A percentile compares a stretch with the other conserved stretches of the same genome.
These are phyloP conservation scores for Lasiosphaeris hirsuta DNA, from an alignment of 495 filamentous ascomycete species.

Conservation along the genomic window DNA sequence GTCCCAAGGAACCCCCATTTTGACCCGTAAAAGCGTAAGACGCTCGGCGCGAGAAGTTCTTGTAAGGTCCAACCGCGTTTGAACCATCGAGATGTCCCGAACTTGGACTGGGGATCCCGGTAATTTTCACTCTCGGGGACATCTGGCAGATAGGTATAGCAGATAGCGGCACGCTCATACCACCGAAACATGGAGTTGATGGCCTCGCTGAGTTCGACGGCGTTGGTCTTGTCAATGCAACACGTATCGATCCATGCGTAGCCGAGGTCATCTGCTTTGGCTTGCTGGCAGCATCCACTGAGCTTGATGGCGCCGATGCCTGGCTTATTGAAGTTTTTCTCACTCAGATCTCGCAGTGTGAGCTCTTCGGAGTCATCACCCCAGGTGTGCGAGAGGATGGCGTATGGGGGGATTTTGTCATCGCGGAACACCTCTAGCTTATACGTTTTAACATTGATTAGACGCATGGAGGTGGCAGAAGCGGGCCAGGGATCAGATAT, in stretches of 20 bases:
- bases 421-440: background rate
- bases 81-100: too few species aligned
- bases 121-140: background rate
- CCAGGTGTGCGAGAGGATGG: background rate
- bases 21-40: too few species aligned
- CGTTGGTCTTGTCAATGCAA: background rate
- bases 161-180: background rate
- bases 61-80: too few species aligned
- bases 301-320: too few species aligned
- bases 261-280: background rate
- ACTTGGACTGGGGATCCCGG: too few species aligned
- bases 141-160: background rate
- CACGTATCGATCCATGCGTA: background rate
- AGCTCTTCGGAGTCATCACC: constrained; percentile 3
- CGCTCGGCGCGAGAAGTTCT: too few species aligned
- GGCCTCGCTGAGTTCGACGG: background rate
- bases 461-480: too few species aligned
- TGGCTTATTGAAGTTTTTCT: too few species aligned
- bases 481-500: too few species aligned
- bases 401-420: background rate
- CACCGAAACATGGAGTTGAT: background rate
- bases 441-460: constrained; percentile 4
- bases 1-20: too few species aligned
- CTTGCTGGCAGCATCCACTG: too few species aligned
- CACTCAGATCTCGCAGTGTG: background rate